Conservation (phyloP, 345 rosid genomes). For the Acer saccharum region DNA sequence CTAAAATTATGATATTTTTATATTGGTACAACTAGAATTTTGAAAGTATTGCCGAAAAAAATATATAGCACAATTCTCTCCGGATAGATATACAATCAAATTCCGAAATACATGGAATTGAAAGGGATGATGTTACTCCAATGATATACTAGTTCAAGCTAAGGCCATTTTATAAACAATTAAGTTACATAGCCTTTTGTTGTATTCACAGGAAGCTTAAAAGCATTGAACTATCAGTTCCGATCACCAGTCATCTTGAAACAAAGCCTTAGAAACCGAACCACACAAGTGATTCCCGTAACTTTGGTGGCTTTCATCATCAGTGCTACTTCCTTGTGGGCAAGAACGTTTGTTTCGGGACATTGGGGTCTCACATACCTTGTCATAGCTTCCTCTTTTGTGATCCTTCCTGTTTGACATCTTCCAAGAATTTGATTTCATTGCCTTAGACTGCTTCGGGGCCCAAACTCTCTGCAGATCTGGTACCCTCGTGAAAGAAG, state of each 20-base stretch:
- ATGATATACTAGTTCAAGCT: background rate
- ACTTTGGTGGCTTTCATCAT: conserved; percentile 34
- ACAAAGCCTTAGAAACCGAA: conserved; percentile 73
- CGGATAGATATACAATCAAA: background rate
- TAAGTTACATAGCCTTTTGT: background rate
- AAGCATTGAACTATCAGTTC: background rate
- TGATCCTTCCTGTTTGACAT: conserved; percentile 51
- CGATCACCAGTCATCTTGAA: conserved; percentile 49
- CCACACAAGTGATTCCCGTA: conserved; percentile 30
- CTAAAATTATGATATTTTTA: background rate
- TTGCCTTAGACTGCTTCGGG: conserved; percentile 55
- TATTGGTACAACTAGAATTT: too few relatives aligned
- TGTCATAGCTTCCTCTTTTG: conserved; percentile 48
- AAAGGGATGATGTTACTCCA: background rate
- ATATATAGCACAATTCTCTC: too few relatives aligned
- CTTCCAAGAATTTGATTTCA: conserved; percentile 43
- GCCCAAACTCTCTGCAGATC: conserved; percentile 95
- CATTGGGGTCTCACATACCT: conserved; percentile 84
- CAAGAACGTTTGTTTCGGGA: conserved; percentile 43
- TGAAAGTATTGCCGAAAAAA: background rate
- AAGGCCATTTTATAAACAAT: conserved; percentile 11
- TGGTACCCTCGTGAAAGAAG: conserved; percentile 83
- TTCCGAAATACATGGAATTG: conserved; percentile 6
- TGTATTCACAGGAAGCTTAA: background rate
- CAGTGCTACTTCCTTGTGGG: conserved; percentile 23